A percentile compares a stretch with the other conserved stretches of the same genome.
These are phyloP conservation scores for Excoecaria agallocha DNA, from an alignment of 345 rosid species.

Conservation along the genomic window DNA sequence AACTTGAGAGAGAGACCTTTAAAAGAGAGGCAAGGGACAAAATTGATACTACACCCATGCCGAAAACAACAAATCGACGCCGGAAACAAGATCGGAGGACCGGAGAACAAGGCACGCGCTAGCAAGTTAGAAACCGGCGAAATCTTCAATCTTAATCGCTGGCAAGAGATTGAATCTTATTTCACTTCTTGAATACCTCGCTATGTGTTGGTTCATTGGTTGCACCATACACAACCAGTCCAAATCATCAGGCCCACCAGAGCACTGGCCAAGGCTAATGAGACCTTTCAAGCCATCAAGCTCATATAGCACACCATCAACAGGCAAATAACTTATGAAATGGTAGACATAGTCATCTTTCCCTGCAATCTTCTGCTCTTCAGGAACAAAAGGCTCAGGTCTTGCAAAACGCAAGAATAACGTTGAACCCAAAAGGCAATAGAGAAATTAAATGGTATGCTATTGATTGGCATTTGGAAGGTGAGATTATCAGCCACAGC, in stretches of 20 bases:
- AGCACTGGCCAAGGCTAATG: slow-evolving; percentile 79
- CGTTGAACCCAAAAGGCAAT: no score
- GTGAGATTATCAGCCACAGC: no score
- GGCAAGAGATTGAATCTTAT: slow-evolving; percentile 98
- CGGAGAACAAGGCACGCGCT: no score
- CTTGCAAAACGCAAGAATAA: no score
- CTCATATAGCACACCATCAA: slow-evolving; percentile 87
- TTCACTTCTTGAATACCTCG: slow-evolving; percentile 84
- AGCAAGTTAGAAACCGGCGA: no score
- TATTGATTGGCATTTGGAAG: no score
- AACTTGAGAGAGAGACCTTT: no score
- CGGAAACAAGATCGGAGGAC: no score
- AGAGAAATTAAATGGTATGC: no score
- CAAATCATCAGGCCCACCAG: slow-evolving; percentile 51
- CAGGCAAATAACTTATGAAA: slow-evolving; percentile 89
- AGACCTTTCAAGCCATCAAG: slow-evolving; percentile 98
- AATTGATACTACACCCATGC: no score
- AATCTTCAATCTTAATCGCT: slow-evolving; percentile 69
- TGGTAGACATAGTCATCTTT: slow-evolving; percentile 97
- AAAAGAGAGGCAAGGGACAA: no score
- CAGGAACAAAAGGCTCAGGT: slow-evolving; percentile 92
- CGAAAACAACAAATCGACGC: no score
- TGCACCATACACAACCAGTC: slow-evolving; percentile 92
- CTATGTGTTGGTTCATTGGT: slow-evolving; percentile 92
- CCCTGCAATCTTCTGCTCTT: slow-evolving; percentile 82